Evolutionary conservation across 2,329 filamentous ascomycete species (phyloP), one percentile per base, ranked within the genome.

Genomic region (Trichophyton rubrum): DNA sequence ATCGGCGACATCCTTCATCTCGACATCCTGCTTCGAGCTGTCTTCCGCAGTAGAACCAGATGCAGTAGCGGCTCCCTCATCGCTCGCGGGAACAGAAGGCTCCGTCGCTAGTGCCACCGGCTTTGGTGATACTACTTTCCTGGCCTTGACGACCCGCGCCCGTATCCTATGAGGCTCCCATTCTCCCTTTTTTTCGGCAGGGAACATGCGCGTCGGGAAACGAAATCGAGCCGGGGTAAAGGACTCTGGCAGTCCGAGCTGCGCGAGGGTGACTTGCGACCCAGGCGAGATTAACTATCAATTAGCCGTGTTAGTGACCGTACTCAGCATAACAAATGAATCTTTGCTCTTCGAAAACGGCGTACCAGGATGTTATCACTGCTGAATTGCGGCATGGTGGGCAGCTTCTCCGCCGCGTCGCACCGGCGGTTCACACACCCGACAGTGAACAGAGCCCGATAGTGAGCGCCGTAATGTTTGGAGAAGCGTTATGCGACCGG

Each of bases 181-280:
- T 70, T 88, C 85, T 62, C 89, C 88, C 59, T 82, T 81, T 70
- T 95, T 90, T 66, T 85, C 84, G 59, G 80, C 84, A 1, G 81
- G 80, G 68, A 97, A 99, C 90, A 99, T 96, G 77, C 93, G 87
- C 74, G 92, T 96, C 35, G 88, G 85, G 66, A 97, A 83, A 66
- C 90, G 88, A 72, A 89, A 83, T 64, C 85, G 82, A n/a, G 93
- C 90, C 49, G 90, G 91, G 40, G 91, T 95, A 73, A 97, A 86
- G n/a, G 84, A 85, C 78, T 96, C 91, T 67, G 85, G 86, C 67
- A 93, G 87, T 58, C 91, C 91, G 45, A 96, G 82, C 80, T 96
- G 90, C 66, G 90, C 91, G 77, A 95, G 84, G 62, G 90, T 96
- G 65, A 86, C 92, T 75, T 88, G 86, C 72, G 90, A 96, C 70